Conservation (phyloP, 2,329 filamentous ascomycete species). For the Talaromyces sp. region DNA sequence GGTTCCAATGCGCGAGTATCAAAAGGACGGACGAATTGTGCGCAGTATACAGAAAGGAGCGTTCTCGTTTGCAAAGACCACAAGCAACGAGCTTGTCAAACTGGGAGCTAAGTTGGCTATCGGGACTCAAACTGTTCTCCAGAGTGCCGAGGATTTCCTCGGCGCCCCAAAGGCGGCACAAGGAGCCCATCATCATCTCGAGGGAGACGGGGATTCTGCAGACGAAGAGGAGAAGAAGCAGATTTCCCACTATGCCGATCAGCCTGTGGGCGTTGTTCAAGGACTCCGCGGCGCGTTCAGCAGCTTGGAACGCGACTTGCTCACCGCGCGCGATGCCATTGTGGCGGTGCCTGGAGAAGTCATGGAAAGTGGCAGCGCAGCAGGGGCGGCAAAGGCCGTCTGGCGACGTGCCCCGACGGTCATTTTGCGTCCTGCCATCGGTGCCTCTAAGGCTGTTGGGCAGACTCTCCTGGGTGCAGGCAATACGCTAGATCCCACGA, state of each 20-base stretch:
- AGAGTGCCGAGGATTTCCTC: constrained; percentile 80
- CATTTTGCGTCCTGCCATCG: constrained; percentile 84
- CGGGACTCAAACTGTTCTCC: constrained; percentile 87
- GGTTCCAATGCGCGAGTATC: constrained; percentile 86
- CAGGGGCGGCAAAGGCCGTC: constrained; percentile 74
- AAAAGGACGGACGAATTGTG: constrained; percentile 87
- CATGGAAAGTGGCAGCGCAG: constrained; percentile 77
- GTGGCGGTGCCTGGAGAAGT: constrained; percentile 91
- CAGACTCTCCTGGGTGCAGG: constrained; percentile 88
- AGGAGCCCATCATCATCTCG: constrained; percentile 30
- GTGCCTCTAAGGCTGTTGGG: constrained; percentile 80
- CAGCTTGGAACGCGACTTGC: constrained; percentile 80
- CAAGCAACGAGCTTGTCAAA: constrained; percentile 89
- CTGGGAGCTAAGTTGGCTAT: constrained; percentile 91
- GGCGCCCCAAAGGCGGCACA: constrained; percentile 22
- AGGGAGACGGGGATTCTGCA: constrained; percentile 49
- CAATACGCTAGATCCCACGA: constrained; percentile 81
- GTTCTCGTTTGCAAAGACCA: constrained; percentile 83
- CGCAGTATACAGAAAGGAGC: constrained; percentile 90
- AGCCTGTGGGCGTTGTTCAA: constrained; percentile 82
- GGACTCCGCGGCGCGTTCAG: constrained; percentile 78
- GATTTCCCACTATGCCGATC: constrained; percentile 88
- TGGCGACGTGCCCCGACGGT: constrained; percentile 84
- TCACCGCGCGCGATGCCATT: constrained; percentile 81
- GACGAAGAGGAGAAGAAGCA: constrained; percentile 70